Evolutionary conservation across 2,329 filamentous ascomycete species (phyloP), one percentile per base, ranked within the genome.

Genomic region (Gaeumannomyces sp.): DNA sequence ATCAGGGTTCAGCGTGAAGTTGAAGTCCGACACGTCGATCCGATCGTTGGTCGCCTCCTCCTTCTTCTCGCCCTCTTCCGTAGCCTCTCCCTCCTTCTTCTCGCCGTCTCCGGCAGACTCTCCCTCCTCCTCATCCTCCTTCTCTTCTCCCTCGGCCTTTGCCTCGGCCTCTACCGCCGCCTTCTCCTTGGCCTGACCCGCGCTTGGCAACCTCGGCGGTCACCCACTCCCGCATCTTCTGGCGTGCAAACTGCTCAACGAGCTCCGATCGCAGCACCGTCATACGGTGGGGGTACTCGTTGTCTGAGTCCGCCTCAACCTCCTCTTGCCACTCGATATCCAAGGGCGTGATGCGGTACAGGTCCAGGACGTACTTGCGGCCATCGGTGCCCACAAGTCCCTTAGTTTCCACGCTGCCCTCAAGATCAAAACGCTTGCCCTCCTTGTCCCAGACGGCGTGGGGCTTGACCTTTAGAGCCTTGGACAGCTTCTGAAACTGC

Each of bases 361-460:
- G 80, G 72, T 99, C 95, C 62, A 99, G 85, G n/a, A 97, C 92
- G 74, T 99, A 99, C 76, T 97, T 97, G 71, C 95, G 87, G 53
- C 93, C 95, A 73, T 99, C 95, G 1, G 95, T 99, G 61, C 95
- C 95, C 71, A 99, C 83, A n/a, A 99, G 82, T 64, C 95, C 95
- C 81, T 99, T 99, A 64, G 95, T 99, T 78, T 99, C 95, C 19
- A 99, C 93, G 72, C 93, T 98, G 57, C 91, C 92, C 76, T 98
- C 94, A 4, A 99, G 83, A 67, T 97, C 92, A 72, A 97, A 93
- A 67, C 90, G 87, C 77, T 93, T 90, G 70, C 89, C 87, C 71
- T 97, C 92, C 83, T 98, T 98, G 77, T 99, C 95, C 95, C 95
- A 99, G 4, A 99, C 96, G 59, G 93, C 83, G 75, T 99, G 95